Percentiles rank a stretch among this genome's conserved stretches.
Evolutionary conservation across 2,329 filamentous ascomycete species (phyloP).

Genomic region (Chlorencoelia australis): DNA sequence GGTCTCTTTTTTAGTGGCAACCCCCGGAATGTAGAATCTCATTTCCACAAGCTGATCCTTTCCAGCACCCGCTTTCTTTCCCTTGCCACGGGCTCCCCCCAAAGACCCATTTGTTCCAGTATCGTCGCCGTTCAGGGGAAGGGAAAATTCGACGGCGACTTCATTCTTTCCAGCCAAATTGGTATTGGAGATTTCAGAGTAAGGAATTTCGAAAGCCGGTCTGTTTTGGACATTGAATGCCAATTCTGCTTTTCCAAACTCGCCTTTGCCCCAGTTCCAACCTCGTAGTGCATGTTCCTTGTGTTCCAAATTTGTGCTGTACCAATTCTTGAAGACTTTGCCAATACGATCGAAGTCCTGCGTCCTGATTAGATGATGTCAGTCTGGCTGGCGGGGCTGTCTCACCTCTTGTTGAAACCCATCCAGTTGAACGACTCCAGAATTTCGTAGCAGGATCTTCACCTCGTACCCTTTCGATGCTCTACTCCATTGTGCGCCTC

Average conservation of each 20-base stretch:
- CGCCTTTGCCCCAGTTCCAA: conserved; percentile 99
- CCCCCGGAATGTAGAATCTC: conserved; percentile 96
- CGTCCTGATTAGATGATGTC: conserved; percentile 9
- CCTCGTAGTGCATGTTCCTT: conserved; percentile 91
- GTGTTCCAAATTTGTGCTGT: conserved; percentile 83
- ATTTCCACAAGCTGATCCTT: conserved; percentile 95
- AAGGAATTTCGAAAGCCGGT: conserved; percentile 92
- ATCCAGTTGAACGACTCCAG: conserved; percentile 84
- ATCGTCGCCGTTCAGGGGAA: conserved; percentile 60
- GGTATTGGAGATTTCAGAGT: conserved; percentile 95
- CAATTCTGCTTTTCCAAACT: conserved; percentile 91
- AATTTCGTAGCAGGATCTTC: conserved; percentile 78
- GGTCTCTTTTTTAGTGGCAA: conserved; percentile 65
- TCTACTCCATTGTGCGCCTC: conserved; percentile 85
- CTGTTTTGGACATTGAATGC: conserved; percentile 95
- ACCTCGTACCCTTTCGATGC: conserved; percentile 88
- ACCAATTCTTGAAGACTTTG: conserved; percentile 98
- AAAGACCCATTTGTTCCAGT: conserved; percentile 64
- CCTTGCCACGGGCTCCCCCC: conserved; percentile 63
- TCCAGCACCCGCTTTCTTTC: conserved; percentile 81
- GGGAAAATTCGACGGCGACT: conserved; percentile 86
- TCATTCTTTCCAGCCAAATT: conserved; percentile 97
- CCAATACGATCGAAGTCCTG: conserved; percentile 80
- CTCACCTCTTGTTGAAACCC: conserved; percentile 79
- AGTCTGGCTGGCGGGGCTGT: conserved; percentile 1